Percentiles rank a stretch among this genome's conserved stretches.
These are phyloP conservation scores for Elsinoe arachidis DNA, from an alignment of 2,329 filamentous ascomycete species.

Conservation along the genomic window DNA sequence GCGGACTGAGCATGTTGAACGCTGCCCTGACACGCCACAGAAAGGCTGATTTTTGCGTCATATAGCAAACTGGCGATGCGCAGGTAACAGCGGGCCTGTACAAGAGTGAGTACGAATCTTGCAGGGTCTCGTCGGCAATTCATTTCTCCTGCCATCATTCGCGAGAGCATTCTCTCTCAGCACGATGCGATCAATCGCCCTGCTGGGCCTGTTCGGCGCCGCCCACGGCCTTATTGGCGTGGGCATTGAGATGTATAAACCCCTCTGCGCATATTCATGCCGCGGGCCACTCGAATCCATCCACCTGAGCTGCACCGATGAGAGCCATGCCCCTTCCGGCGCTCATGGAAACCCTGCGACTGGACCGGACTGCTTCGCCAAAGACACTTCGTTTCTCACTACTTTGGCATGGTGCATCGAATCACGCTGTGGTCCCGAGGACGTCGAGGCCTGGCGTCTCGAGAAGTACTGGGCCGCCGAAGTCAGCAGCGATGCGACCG, in stretches of 20 bases:
- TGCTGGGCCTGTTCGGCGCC: not conserved
- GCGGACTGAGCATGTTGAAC: slow-evolving; percentile 6
- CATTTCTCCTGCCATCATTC: not conserved
- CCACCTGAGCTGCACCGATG: slow-evolving; percentile 12
- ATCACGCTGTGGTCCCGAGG: slow-evolving; percentile 19
- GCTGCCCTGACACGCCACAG: not conserved
- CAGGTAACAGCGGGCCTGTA: not conserved
- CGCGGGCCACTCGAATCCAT: slow-evolving; percentile 16
- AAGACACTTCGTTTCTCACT: slow-evolving; percentile 21
- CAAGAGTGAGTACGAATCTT: not conserved
- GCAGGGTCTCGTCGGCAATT: not conserved
- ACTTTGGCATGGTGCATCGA: slow-evolving; percentile 26
- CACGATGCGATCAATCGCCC: not conserved
- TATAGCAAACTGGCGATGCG: not conserved
- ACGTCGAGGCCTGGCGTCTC: slow-evolving; percentile 19
- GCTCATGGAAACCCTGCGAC: slow-evolving; percentile 15
- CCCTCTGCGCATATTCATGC: slow-evolving; percentile 21
- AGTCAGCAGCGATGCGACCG: slow-evolving; percentile 19
- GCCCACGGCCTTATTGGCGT: slow-evolving; percentile 19
- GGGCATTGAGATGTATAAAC: slow-evolving; percentile 21
- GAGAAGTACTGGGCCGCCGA: slow-evolving; percentile 24
- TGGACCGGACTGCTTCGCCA: slow-evolving; percentile 25
- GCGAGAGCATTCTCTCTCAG: not conserved
- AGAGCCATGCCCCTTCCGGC: slow-evolving; percentile 6
- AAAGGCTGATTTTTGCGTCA: not conserved